Evolutionary conservation across 2,329 filamentous ascomycete species (phyloP), one percentile per base, ranked within the genome.

Genomic region (Cercospora brassicicola): DNA sequence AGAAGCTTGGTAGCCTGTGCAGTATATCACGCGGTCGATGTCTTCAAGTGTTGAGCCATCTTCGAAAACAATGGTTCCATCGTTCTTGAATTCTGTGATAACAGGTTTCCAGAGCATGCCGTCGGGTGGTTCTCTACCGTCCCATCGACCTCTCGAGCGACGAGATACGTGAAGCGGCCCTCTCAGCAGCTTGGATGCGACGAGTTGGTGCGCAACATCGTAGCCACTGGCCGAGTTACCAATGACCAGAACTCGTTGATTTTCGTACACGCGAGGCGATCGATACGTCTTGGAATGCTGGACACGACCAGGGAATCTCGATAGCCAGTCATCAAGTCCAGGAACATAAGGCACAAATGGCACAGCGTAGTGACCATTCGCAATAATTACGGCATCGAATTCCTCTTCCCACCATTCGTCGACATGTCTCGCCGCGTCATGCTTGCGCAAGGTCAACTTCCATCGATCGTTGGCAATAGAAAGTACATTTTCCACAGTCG

Each of bases 41-140:
- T 75, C 68, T 8, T 60, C 33, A 1, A 79, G 68, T 1, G 51
- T 10, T 4, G 70, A 74, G 13, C 70, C 73, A 61, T 79, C 75
- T 15, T 63, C 70, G 62, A 79, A 78, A n/a, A 73, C 18, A 20
- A 79, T 69, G 26, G 59, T 53, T 60, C 76, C 51, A 64, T 72
- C 15, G 31, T 60, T 4, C 59, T 61, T 65, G 72, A 81, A 88
- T 31, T 82, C 78, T 0, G 72, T 77, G 53, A 89, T 82, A 10
- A 85, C 72, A 0, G 85, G 84, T 71, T 86, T 87, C 86, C 86
- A 88, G 5, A 73, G 79, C 4, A 87, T 81, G 0, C 84, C 85
- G 0, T 73, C 36, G 0, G 82, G 82, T 0, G 86, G 84, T 7
- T 76, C 65, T 30, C 81, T 75, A 10, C 84, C 84, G 59, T 88